A percentile compares a stretch with the other conserved stretches of the same genome.
Conservation (phyloP, 345 rosid species). For the Citrus mangshanensis region DNA sequence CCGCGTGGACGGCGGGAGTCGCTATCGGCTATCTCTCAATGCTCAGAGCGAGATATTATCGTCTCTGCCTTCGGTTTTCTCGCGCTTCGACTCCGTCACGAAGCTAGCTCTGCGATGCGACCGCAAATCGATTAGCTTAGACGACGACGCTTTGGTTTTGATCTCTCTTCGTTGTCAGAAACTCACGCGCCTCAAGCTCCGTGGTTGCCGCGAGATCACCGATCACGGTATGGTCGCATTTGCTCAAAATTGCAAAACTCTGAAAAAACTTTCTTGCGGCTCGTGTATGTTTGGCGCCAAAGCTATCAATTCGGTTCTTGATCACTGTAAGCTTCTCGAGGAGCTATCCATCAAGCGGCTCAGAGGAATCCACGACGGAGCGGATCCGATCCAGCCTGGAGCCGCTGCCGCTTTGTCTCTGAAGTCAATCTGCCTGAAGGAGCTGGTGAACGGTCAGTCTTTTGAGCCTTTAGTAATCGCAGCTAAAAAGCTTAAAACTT, state of each 20-base stretch:
- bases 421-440: slow-evolving; percentile 69
- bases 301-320: slow-evolving; percentile 65
- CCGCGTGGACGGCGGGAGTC: slow-evolving; percentile 69
- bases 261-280: slow-evolving; percentile 72
- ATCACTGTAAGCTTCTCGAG: slow-evolving; percentile 51
- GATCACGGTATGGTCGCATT: slow-evolving; percentile 67
- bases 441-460: slow-evolving; percentile 68
- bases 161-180: slow-evolving; percentile 60
- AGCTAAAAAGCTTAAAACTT: slow-evolving; percentile 45
- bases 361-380: slow-evolving; percentile 50
- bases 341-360: slow-evolving; percentile 65
- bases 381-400: slow-evolving; percentile 37
- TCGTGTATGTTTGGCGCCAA: slow-evolving; percentile 81
- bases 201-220: slow-evolving; percentile 82
- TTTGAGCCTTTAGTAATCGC: slow-evolving; percentile 57
- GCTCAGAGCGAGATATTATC: slow-evolving; percentile 52
- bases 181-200: slow-evolving; percentile 83
- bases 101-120: slow-evolving; percentile 76
- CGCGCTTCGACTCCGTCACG: slow-evolving; percentile 70
- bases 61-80: slow-evolving; percentile 40
- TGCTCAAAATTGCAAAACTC: slow-evolving; percentile 47
- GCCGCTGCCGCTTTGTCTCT: slow-evolving; percentile 36
- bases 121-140: slow-evolving; percentile 55
- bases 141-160: slow-evolving; percentile 55
- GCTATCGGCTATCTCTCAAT: slow-evolving; percentile 65